Evolutionary conservation across 257 asterid species (phyloP).

Genomic region (Echites panduratus): DNA sequence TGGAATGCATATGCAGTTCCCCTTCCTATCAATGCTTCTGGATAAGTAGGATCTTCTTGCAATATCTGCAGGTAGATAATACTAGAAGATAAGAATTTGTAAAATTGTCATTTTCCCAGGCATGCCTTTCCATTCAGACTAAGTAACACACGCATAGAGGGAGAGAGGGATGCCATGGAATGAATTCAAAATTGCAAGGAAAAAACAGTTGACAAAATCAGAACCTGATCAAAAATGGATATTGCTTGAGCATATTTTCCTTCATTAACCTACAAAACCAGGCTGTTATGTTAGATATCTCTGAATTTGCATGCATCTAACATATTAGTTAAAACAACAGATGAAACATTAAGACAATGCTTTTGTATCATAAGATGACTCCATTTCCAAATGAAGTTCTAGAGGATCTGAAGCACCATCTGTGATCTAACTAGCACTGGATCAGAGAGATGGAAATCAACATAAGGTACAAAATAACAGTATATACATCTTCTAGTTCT

Average conservation of each 20-base stretch:
- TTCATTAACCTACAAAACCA: constrained; percentile 77
- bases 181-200: constrained; percentile 9
- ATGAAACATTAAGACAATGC: neutral
- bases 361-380: neutral
- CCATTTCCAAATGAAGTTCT: neutral
- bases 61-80: constrained; percentile 51
- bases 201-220: constrained; percentile 8
- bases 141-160: constrained; percentile 17
- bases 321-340: neutral
- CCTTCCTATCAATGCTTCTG: constrained; percentile 96
- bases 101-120: constrained; percentile 12
- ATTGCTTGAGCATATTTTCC: constrained; percentile 83
- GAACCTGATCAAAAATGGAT: constrained; percentile 90
- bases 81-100: constrained; percentile 14
- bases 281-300: constrained; percentile 17
- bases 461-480: neutral
- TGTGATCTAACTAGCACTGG: neutral
- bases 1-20: constrained; percentile 99
- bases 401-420: neutral
- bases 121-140: constrained; percentile 18
- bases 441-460: neutral
- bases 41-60: constrained; percentile 81
- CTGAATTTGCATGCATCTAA: constrained; percentile 10
- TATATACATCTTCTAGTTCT: neutral
- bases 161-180: constrained; percentile 15